phyloP scores from a whole-genome alignment of 768 basidiomycete genomes.

The Ephemerocybe angulata region DNA sequence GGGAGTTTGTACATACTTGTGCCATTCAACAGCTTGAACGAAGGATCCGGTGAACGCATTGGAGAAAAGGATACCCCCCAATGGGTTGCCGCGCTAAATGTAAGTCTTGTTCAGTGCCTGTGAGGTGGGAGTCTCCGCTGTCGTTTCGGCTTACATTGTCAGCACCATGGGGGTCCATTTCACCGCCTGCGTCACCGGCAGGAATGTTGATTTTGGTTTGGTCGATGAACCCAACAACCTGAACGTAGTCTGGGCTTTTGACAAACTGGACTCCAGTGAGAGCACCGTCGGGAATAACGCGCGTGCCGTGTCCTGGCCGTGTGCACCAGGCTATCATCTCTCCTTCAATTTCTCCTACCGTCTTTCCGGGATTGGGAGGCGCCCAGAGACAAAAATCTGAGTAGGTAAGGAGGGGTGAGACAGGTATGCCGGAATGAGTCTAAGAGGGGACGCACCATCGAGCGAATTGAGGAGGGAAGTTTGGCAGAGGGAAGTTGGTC shows the following conservation, averaged over 20 bases:
- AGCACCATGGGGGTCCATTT: constrained; percentile 75
- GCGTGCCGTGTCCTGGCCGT: constrained; percentile 64
- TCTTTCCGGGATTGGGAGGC: constrained; percentile 44
- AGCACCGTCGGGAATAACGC: constrained; percentile 63
- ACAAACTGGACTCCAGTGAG: constrained; percentile 66
- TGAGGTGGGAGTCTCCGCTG: background rate
- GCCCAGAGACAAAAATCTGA: constrained; percentile 74
- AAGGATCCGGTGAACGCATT: constrained; percentile 21
- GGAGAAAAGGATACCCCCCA: constrained; percentile 47
- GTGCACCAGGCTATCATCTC: constrained; percentile 78
- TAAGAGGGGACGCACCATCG: constrained; percentile 28
- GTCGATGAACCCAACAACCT: constrained; percentile 63
- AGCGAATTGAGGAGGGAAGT: constrained; percentile 56
- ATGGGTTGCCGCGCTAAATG: constrained; percentile 44
- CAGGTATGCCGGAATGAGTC: background rate
- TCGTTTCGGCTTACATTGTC: constrained; percentile 32
- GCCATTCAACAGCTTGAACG: constrained; percentile 56
- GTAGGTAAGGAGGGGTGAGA: background rate
- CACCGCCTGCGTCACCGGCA: constrained; percentile 63
- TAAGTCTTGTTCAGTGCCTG: background rate
- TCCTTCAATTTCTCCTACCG: constrained; percentile 68
- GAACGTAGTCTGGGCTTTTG: constrained; percentile 56
- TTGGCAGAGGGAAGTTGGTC: constrained; percentile 56
- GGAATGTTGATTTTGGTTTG: constrained; percentile 59
- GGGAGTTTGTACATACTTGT: constrained; percentile 35